Base-by-base conservation (phyloP, 2,329 filamentous ascomycete species). In the Fusarium nisikadoi region DNA sequence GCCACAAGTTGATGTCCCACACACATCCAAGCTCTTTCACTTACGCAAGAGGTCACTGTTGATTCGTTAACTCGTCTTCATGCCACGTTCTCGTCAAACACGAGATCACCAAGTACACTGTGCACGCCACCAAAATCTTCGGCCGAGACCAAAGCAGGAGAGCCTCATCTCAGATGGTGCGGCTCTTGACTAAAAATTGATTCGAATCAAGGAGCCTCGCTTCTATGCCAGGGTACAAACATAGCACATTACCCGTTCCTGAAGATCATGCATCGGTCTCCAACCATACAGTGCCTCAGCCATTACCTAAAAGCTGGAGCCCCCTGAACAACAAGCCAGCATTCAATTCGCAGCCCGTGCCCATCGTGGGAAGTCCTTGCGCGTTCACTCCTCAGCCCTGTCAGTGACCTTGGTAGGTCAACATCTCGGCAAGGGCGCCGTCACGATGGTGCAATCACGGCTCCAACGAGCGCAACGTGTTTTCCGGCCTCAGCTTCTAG, bases 221-320 rank as follows among this genome's bases (percentile, higher is more conserved):
- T 59, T 62, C 29, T 50, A 29, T 53, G 46, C 59, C 47, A 63
- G 53, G 45, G 43, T 59, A n/a, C 53, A 49, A 49, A 52, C 68
- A 74, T 68, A 74, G 74, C 65, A 49, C 61, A 72, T 61, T 61
- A 50, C 58, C 59, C 56, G 72, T 75, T 68, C 72, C 72, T 75
- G 72, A 75, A 74, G 47, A 74, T 74, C 71, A 70, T 68, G 58
- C 65, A 56, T 57, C 52, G 35, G 38, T 31, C 33, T 45, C 58
- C 47, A 68, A 46, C 56, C 68, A 70, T 70, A 72, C 65, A 57
- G 59, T 50, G 54, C 27, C 47, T 52, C 67, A 60, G 56, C 41
- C 31, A 54, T 75, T 74, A 75, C 69, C 46, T 73, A 74, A 74
- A 56, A 58, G 5, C 42, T 59, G 36, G 59, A 36, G 17, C 42